Evolutionary conservation across 441 rosid genomes (phyloP), one percentile per base, ranked within the genome.

Genomic region (Corymbia citriodora): DNA sequence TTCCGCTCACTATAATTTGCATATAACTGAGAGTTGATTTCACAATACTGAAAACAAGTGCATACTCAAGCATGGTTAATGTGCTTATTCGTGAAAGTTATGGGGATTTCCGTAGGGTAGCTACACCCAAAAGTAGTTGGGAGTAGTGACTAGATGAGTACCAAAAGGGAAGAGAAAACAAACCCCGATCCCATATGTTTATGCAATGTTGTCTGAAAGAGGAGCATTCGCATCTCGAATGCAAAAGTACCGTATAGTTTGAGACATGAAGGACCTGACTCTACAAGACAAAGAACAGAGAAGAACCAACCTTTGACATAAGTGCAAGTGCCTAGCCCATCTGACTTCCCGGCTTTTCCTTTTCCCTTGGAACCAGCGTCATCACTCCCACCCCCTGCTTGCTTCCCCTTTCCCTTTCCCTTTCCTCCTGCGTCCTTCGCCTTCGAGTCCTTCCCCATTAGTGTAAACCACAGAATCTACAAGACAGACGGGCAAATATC

Each of bases 271-370:
- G 53, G 21, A 68, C 12, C 7, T 4, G 45, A 31, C 3, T 17
- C 45, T 68, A 8, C 33, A 33, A 79, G 0, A 36, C 10, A 11
- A 40, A 31, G 59, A 87, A 3, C 6, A 10, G 65, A 23, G 65
- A 88, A 91, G 25, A 70, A 68, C 87, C 31, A 9, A 98, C 99
- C 99, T 96, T 97, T 98, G 89, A 98, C 99, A 90, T 97, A 97
- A 48, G 99, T 98, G 95, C 99, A 98, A 65, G 99, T 98, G 59
- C 99, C 98, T 7, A 97, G 99, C 83, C 99, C 99, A 92, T 98
- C 98, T 4, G 95, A 94, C 93, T 98, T 98, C 72, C 98, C 98
- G n/a, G 94, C 93, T 94, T 98, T 98, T 81, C 99, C 99, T 95
- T 98, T 98, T 36, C 99, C 99, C 95, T 97, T 96, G 13, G 99